These are phyloP conservation scores for Xylaria acuta DNA, from an alignment of 495 filamentous ascomycete species.

Conservation along the genomic window DNA sequence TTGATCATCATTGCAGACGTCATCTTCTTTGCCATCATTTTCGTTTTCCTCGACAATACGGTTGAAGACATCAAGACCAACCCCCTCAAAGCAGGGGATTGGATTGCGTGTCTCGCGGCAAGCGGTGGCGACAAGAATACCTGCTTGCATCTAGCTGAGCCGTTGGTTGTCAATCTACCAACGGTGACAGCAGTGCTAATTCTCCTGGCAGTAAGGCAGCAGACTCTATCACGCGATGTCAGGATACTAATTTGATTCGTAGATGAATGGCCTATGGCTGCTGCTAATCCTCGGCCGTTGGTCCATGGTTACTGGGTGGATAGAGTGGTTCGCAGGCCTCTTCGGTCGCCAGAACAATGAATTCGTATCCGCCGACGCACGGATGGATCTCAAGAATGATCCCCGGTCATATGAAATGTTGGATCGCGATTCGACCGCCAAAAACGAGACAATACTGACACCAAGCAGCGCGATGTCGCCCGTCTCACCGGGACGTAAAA, in stretches of 20 bases:
- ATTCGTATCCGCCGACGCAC: slow-evolving; percentile 88
- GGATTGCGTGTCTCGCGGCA: slow-evolving; percentile 72
- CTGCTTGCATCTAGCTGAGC: slow-evolving; percentile 65
- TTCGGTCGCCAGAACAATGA: slow-evolving; percentile 62
- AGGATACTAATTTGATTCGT: slow-evolving; percentile 17
- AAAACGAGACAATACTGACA: slow-evolving; percentile 52
- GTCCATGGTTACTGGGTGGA: slow-evolving; percentile 85
- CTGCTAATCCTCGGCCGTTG: slow-evolving; percentile 79
- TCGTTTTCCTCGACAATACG: slow-evolving; percentile 81
- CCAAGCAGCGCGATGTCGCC: slow-evolving; percentile 53
- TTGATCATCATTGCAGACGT: slow-evolving; percentile 87
- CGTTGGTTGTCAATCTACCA: slow-evolving; percentile 70
- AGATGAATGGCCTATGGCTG: slow-evolving; percentile 86
- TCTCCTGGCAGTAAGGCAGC: slow-evolving; percentile 71
- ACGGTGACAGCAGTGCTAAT: slow-evolving; percentile 82
- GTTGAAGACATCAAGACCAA: slow-evolving; percentile 62
- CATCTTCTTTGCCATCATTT: slow-evolving; percentile 88
- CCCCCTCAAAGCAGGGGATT: slow-evolving; percentile 57
- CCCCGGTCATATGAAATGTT: slow-evolving; percentile 86
- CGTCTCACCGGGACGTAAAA: slow-evolving; percentile 42
- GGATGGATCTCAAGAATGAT: slow-evolving; percentile 64
- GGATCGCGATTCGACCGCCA: slow-evolving; percentile 55
- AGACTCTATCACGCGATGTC: slow-evolving; percentile 9
- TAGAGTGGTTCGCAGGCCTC: slow-evolving; percentile 58
- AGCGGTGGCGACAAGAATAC: slow-evolving; percentile 65